Evolutionary conservation across 2,329 filamentous ascomycete genomes (phyloP).

Genomic region (Chaetomium sp.): DNA sequence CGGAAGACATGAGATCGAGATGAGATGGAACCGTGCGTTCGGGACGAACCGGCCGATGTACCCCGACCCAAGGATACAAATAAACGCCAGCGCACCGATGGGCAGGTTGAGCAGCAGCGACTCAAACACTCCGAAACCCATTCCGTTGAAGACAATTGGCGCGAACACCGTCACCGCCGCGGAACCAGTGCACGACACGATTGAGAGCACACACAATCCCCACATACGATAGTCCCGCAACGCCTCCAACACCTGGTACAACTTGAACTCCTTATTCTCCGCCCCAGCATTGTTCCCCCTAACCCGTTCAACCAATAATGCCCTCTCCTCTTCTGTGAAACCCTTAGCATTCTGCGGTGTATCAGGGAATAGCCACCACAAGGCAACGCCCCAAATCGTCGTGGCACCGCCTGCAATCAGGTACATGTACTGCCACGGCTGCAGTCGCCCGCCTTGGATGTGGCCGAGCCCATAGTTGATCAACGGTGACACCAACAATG

Average conservation of each 20-base stretch:
- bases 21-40: slow-evolving; percentile 26
- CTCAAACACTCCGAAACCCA: slow-evolving; percentile 25
- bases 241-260: slow-evolving; percentile 16
- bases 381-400: slow-evolving; percentile 31
- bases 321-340: slow-evolving; percentile 18
- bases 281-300: slow-evolving; percentile 21
- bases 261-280: slow-evolving; percentile 21
- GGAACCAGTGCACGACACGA: slow-evolving; percentile 62
- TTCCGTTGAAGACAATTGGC: slow-evolving; percentile 54
- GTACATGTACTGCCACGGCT: slow-evolving; percentile 38
- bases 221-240: slow-evolving; percentile 23
- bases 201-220: slow-evolving; percentile 22
- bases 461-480: slow-evolving; percentile 44
- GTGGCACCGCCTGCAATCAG: slow-evolving; percentile 36
- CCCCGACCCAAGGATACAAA: slow-evolving; percentile 28
- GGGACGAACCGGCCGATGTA: slow-evolving; percentile 24
- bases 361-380: slow-evolving; percentile 16
- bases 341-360: slow-evolving; percentile 30
- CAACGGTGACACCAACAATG: slow-evolving; percentile 38
- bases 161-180: slow-evolving; percentile 61
- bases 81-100: slow-evolving; percentile 28
- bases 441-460: slow-evolving; percentile 31
- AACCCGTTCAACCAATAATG: slow-evolving; percentile 19
- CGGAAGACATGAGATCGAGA: slow-evolving; percentile 24
- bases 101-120: slow-evolving; percentile 31